Base-by-base conservation (phyloP, 176 grass and related monocot species). In the Musa itinerans region DNA sequence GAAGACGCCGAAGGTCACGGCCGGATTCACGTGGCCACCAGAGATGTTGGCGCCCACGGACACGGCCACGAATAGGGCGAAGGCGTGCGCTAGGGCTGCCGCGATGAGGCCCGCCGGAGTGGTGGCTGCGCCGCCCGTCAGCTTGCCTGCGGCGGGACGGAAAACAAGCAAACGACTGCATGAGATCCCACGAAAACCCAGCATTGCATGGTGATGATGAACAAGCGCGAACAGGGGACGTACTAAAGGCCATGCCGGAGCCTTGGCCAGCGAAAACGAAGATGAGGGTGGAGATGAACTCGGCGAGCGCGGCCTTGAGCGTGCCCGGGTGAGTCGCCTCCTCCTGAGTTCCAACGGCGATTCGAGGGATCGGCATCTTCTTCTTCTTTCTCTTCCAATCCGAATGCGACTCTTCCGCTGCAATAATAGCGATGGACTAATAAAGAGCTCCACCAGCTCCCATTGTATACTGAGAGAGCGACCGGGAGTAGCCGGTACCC, bases 211-310 rank as follows among this genome's bases (percentile, higher is more conserved):
- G 5, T 1, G 76, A 43, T 75, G 29, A 49, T 52, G 64, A 74
- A 1, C 19, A 17, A 48, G 14, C 16, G 51, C 9, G 4, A 10
- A 50, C 2, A 19, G 51, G 25, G 1, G 2, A 86, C 84, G 79
- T 79, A 99, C 95, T 77, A 80, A 87, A 99, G 81, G 95, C 91
- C 84, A 94, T 87, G 88, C 88, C 90, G 68, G 95, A 99, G 76
- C 95, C 95, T 76, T 92, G 89, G 83, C 95, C 88, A 54, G 95
- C 90, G 82, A 99, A 99, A 80, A 99, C 90, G 86, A 99, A 99
- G 86, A 99, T 94, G 84, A 99, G 79, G 78, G 95, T 99, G 80
- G 73, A 89, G 79, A 99, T 83, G 83, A 99, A 94, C 91, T 99
- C 95, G 11, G 95, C 95, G 21, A 99, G 56, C 3, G 91, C 91